Conservation (phyloP, 345 rosid species). For the Litchi chinensis region DNA sequence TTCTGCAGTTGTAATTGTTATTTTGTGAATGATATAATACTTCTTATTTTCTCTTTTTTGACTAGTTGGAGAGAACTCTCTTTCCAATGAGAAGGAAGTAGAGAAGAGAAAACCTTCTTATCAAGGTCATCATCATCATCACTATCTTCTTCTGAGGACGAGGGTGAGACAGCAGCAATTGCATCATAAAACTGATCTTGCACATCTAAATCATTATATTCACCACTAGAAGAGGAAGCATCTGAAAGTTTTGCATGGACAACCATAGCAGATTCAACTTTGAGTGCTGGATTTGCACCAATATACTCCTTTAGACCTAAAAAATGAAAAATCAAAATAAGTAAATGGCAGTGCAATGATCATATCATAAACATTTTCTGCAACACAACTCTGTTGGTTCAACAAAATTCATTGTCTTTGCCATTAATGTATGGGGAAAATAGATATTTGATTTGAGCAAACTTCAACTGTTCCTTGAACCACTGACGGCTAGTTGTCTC, state of each 20-base stretch:
- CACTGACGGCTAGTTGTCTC: slow-evolving; percentile 9
- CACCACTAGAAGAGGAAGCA: slow-evolving; percentile 42
- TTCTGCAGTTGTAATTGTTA: slow-evolving; percentile 1
- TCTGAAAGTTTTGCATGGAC: slow-evolving; percentile 58
- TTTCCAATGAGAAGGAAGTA: slow-evolving; percentile 19
- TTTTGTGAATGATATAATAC: neutral
- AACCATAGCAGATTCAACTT: slow-evolving; percentile 52
- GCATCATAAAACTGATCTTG: slow-evolving; percentile 97
- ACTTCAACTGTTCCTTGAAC: neutral
- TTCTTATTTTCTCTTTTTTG: neutral
- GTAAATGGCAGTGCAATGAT: slow-evolving; percentile 17
- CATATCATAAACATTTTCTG: slow-evolving; percentile 6
- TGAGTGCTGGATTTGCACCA: slow-evolving; percentile 86
- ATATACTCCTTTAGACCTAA: slow-evolving; percentile 93
- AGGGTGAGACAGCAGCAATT: slow-evolving; percentile 59
- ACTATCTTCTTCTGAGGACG: slow-evolving; percentile 78
- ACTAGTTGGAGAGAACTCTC: neutral
- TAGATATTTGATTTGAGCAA: neutral
- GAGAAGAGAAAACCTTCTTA: slow-evolving; percentile 44
- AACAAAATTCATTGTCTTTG: slow-evolving; percentile 3
- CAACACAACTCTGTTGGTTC: neutral
- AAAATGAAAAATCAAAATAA: slow-evolving; percentile 22
- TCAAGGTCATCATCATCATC: slow-evolving; percentile 47
- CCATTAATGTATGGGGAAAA: neutral
- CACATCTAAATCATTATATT: slow-evolving; percentile 59